Percentiles rank a stretch among this genome's conserved stretches.
Evolutionary conservation across 2,329 filamentous ascomycete genomes (phyloP).

Genomic region (Phialemonium atrogriseum): DNA sequence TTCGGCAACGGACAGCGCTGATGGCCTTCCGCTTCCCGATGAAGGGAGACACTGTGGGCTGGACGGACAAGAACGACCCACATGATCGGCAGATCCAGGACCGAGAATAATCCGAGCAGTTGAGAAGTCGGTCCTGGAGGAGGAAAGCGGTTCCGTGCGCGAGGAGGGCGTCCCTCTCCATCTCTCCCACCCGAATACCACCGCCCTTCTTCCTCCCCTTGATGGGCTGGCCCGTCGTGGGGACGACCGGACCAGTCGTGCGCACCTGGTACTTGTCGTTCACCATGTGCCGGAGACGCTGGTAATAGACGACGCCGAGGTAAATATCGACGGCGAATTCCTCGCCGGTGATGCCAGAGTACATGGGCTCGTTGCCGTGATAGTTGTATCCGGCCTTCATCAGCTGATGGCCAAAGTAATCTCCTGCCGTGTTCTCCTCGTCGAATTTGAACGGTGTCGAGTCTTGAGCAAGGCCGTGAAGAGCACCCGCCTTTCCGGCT

Average conservation of each 20-base stretch:
- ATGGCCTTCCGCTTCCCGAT: conserved; percentile 57
- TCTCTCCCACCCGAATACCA: conserved; percentile 98
- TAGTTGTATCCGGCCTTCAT: conserved; percentile 96
- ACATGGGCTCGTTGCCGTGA: conserved; percentile 97
- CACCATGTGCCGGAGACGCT: conserved; percentile 97
- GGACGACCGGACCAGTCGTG: conserved; percentile 87
- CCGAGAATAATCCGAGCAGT: conserved; percentile 89
- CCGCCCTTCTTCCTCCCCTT: conserved; percentile 94
- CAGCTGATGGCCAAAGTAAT: conserved; percentile 94
- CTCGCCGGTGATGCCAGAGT: conserved; percentile 91
- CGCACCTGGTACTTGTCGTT: conserved; percentile 99
- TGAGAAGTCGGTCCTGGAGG: conserved; percentile 89
- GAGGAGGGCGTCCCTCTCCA: conserved; percentile 93
- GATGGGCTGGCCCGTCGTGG: conserved; percentile 89
- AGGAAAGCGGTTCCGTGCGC: conserved; percentile 94
- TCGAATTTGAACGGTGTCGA: conserved; percentile 92
- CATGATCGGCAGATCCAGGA: conserved; percentile 86
- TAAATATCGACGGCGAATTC: conserved; percentile 95
- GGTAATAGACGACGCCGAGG: conserved; percentile 95
- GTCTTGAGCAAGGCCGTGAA: conserved; percentile 94
- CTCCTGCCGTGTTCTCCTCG: conserved; percentile 82
- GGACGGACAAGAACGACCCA: conserved; percentile 83
- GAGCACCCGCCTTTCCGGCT: conserved; percentile 85
- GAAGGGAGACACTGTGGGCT: conserved; percentile 65
- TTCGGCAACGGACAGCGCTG: conserved; percentile 67